Conservation (phyloP, 2,329 filamentous ascomycete species). For the Penicillium sp. region DNA sequence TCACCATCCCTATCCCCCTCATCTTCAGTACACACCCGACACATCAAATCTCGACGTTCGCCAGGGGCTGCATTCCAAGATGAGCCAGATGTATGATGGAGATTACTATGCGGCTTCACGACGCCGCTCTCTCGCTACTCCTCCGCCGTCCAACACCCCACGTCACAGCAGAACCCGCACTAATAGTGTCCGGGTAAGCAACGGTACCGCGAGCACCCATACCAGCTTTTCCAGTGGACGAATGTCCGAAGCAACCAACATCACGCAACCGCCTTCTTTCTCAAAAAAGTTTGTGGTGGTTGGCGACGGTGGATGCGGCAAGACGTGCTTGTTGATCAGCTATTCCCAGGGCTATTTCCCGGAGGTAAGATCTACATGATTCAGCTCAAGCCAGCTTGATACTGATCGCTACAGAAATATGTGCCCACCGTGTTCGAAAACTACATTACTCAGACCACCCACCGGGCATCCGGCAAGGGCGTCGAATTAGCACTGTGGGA, state of each 20-base stretch:
- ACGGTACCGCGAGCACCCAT: constrained; percentile 85
- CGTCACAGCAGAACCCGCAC: constrained; percentile 50
- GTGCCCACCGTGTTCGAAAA: constrained; percentile 99
- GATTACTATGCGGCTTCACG: constrained; percentile 56
- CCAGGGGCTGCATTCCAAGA: constrained; percentile 23
- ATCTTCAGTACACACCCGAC: constrained; percentile 7
- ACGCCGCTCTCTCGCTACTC: constrained; percentile 53
- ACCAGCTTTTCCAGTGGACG: constrained; percentile 69
- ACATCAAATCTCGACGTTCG: constrained; percentile 4
- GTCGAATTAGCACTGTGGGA: constrained; percentile 98
- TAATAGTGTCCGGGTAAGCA: constrained; percentile 68
- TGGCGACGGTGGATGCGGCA: constrained; percentile 95
- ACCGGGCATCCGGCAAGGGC: constrained; percentile 83
- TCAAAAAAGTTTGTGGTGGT: constrained; percentile 99
- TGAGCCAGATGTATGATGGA: constrained; percentile 40
- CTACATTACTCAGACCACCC: constrained; percentile 96
- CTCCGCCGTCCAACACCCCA: constrained; percentile 42
- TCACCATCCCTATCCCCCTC: not conserved
- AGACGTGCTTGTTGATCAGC: constrained; percentile 97
- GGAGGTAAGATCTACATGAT: constrained; percentile 64
- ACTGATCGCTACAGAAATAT: constrained; percentile 72
- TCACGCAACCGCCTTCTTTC: constrained; percentile 87
- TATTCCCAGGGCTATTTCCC: constrained; percentile 99
- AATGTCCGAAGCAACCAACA: constrained; percentile 76
- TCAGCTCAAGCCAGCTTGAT: not conserved